Evolutionary conservation across 2,329 filamentous ascomycete genomes (phyloP).

Genomic region (Aspergillus arachidicola): DNA sequence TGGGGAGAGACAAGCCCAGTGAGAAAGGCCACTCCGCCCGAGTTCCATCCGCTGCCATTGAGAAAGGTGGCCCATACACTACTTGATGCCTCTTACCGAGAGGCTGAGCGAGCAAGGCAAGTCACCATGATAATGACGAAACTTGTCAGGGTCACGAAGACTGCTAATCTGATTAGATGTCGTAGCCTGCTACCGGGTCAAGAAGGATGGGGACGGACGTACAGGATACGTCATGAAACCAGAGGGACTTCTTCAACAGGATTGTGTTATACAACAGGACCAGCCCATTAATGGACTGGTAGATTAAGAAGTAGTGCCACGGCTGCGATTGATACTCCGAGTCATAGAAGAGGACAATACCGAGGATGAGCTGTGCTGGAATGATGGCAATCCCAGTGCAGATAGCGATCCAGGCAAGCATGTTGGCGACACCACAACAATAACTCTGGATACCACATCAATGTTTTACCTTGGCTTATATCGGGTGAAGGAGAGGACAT

Average conservation of each 20-base stretch:
- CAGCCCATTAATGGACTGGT: constrained; percentile 23
- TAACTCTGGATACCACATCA: constrained; percentile 34
- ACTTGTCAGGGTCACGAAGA: not conserved
- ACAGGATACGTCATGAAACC: constrained; percentile 24
- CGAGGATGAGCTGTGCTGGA: constrained; percentile 23
- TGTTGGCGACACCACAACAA: constrained; percentile 26
- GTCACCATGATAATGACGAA: constrained; percentile 1
- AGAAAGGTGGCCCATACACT: constrained; percentile 25
- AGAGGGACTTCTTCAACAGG: constrained; percentile 9
- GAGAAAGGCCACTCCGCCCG: constrained; percentile 40
- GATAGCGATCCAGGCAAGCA: constrained; percentile 30
- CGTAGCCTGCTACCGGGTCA: not conserved
- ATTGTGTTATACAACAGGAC: constrained; percentile 26
- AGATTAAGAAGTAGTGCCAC: constrained; percentile 29
- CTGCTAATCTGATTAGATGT: not conserved
- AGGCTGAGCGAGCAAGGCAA: not conserved
- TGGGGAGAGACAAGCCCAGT: constrained; percentile 43
- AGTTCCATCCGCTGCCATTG: constrained; percentile 36
- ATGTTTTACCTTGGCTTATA: constrained; percentile 21
- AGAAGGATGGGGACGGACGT: constrained; percentile 18
- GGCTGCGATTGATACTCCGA: constrained; percentile 18
- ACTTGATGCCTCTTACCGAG: not conserved
- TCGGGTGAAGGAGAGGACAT: constrained; percentile 19
- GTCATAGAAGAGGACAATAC: constrained; percentile 19
- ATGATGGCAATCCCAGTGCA: constrained; percentile 25